Base-by-base conservation (phyloP, 2,329 filamentous ascomycete species). In the Fusarium sulawesiense region DNA sequence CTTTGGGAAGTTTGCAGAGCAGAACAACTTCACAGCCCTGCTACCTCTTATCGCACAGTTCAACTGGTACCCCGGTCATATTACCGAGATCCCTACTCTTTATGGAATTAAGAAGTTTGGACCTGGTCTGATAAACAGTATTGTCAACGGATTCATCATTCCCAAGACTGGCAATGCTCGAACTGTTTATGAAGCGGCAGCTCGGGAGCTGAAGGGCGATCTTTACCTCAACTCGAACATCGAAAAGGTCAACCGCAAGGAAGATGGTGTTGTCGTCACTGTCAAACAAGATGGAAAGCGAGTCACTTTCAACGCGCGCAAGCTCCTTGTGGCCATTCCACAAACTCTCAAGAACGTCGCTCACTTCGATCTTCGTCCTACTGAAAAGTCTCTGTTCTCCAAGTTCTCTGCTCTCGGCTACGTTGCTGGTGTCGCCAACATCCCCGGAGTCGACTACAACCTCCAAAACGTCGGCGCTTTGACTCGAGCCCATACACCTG, bases 61-160 rank as follows among this genome's bases (percentile, higher is more conserved):
- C 21, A 63, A 63, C 57, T 69, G 69, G 72, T 73, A 74, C n/a
- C 25, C 54, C 8, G 71, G 72, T 1, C 56, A 67, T 25, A 66
- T 71, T 16, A 50, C 69, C 2, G 60, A 67, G 6, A 46, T 73
- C 1, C 60, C 71, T 1, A 20, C 72, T 11, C 42, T 74, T 0
- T 73, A 74, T 8, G 71, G 71, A 1, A 49, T 73, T 29, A 73
- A 73, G 62, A 68, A 48, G 6, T 62, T 73, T 8, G 71, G 71
- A 0, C 60, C 71, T 2, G 55, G 66, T 0, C 32, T 73, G 13
- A 20, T 73, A 6, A 47, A 60, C 27, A 63, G 68, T 18, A 12
- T 70, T 1, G 40, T 8, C 1, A 59, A 23, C 7, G 25, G 51
- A 3, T 73, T 73, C 29, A 20, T 65, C 6, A 46, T 70, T 16